Evolutionary conservation across 441 rosid species (phyloP), one percentile per base, ranked within the genome.

Genomic region (Croton setiger): DNA sequence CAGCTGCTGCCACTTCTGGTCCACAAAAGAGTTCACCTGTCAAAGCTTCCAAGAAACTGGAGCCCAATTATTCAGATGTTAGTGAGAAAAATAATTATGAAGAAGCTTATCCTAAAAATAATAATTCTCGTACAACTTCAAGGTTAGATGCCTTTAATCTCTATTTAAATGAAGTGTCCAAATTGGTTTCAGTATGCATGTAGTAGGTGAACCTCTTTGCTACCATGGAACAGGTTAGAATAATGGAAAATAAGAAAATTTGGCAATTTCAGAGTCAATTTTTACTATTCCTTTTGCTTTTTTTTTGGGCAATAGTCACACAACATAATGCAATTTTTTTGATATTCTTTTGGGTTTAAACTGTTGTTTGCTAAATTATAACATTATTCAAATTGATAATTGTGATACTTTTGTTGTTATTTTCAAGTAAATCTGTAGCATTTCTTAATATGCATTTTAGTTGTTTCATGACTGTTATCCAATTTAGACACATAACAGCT

Each of bases 41-140:
- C 68, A 82, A 84, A 80, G 77, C 67, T 74, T 78, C 87, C 74
- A 67, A 90, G 84, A 77, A 86, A 79, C 61, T 75, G 58, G 87
- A 86, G 68, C 71, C 65, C 37, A 71, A 51, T 61, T 67, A 76
- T 74, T 78, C 85, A 66, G 83, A 81, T 79, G 76, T 83, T 59
- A 74, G 72, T 53, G 83, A 79, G 75, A 74, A 79, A 52, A 84
- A 76, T 15, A 75, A 81, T 75, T 78, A 39, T 57, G 77, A 81
- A n/a, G 82, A 78, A 54, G 80, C 70, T 65, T 73, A 82, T 71
- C 80, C 79, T 21, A 82, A 75, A 77, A 86, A 90, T 59, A 72
- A 76, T 72, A 82, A 70, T 72, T 70, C 82, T 47, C 86, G 60
- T 73, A 79, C 80, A 73, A 69, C 84, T 81, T 84, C 95, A 66